Evolutionary conservation across 2,329 filamentous ascomycete species (phyloP).

Genomic region (Myriosclerotinia scirpicola): DNA sequence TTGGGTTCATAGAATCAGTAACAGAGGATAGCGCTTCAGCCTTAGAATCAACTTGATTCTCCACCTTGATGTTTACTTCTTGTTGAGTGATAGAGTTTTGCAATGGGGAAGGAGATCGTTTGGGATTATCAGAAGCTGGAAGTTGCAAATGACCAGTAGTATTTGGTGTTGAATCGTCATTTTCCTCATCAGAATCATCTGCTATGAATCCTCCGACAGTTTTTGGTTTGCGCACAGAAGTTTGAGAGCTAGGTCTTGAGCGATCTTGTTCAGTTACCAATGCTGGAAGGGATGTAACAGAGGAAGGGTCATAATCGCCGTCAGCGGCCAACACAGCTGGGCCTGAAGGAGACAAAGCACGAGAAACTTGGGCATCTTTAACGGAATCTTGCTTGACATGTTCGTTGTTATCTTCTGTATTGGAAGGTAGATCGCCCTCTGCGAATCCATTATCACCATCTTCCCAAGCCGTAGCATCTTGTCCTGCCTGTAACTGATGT

Average conservation of each 20-base stretch:
- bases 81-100: constrained; percentile 37
- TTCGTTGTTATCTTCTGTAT: constrained; percentile 42
- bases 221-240: constrained; percentile 39
- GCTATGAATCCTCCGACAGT: constrained; percentile 42
- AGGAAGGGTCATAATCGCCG: constrained; percentile 41
- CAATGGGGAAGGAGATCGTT: constrained; percentile 39
- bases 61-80: constrained; percentile 32
- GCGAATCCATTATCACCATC: constrained; percentile 35
- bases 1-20: constrained; percentile 36
- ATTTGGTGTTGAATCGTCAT: constrained; percentile 35
- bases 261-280: constrained; percentile 35
- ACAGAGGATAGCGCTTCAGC: constrained; percentile 29
- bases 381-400: constrained; percentile 42
- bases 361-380: constrained; percentile 43
- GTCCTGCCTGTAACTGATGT: constrained; percentile 41
- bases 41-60: constrained; percentile 39
- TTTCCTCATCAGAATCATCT: constrained; percentile 42
- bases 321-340: constrained; percentile 38
- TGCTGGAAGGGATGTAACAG: constrained; percentile 38
- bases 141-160: constrained; percentile 33
- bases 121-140: constrained; percentile 34
- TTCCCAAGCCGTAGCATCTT: constrained; percentile 39
- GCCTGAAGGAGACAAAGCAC: constrained; percentile 42
- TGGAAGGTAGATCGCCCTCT: constrained; percentile 39
- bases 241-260: constrained; percentile 40